phyloP scores from a whole-genome alignment of 1,139 yeast species.

The Hansenula lynferdii region DNA sequence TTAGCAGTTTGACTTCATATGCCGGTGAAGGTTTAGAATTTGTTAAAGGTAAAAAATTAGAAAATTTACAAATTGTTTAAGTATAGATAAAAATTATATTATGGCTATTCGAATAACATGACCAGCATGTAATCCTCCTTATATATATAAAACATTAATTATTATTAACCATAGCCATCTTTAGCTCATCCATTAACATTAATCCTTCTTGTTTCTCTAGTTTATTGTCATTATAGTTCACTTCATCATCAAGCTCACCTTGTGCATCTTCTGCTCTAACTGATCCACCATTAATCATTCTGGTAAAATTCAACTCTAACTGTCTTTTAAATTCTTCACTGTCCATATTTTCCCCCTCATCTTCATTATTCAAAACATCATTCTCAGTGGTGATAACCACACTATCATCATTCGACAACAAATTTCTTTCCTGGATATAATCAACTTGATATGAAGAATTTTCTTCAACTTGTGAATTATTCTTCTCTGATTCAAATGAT shows the following conservation, averaged over 20 bases:
- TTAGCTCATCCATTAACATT: slow-evolving; percentile 13
- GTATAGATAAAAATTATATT: background rate
- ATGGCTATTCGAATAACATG: background rate
- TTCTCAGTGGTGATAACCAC: slow-evolving; percentile 13
- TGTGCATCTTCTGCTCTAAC: background rate
- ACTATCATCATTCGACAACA: slow-evolving; percentile 21
- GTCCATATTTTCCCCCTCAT: slow-evolving; percentile 4
- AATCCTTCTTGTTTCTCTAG: slow-evolving; percentile 4
- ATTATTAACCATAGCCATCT: too few relatives aligned
- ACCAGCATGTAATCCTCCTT: background rate
- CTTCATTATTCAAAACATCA: slow-evolving; percentile 6
- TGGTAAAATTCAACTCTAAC: slow-evolving; percentile 17
- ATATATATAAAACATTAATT: slow-evolving; percentile 2
- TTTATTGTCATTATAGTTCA: slow-evolving; percentile 8
- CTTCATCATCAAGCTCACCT: background rate
- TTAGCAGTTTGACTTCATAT: slow-evolving; percentile 69
- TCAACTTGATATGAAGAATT: slow-evolving; percentile 1
- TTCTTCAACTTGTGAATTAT: background rate
- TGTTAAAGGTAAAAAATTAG: slow-evolving; percentile 48
- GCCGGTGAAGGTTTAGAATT: slow-evolving; percentile 77
- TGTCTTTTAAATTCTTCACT: slow-evolving; percentile 13
- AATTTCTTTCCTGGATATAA: slow-evolving; percentile 10
- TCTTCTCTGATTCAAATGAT: background rate
- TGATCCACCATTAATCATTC: slow-evolving; percentile 8
- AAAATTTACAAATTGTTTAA: slow-evolving; percentile 24